phyloP scores from a whole-genome alignment of 495 filamentous ascomycete genomes.

The Neurospora intermedia region DNA sequence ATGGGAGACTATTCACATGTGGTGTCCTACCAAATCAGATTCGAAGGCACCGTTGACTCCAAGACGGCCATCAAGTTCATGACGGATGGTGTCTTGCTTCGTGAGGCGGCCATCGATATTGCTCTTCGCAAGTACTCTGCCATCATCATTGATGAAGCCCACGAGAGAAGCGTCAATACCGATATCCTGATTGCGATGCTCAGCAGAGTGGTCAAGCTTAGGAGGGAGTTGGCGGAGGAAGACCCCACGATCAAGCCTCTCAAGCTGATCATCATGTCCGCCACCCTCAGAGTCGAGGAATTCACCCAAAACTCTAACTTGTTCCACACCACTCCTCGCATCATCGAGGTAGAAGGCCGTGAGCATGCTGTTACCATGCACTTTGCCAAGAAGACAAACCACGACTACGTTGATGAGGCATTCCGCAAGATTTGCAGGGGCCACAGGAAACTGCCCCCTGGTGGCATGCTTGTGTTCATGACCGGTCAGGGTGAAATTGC shows the following conservation, averaged over 20 bases:
- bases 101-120: constrained; percentile 87
- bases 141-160: constrained; percentile 93
- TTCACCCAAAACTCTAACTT: constrained; percentile 75
- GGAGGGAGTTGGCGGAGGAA: constrained; percentile 33
- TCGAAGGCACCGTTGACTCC: constrained; percentile 71
- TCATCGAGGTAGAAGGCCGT: constrained; percentile 86
- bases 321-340: constrained; percentile 69
- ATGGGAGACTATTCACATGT: constrained; percentile 55
- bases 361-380: constrained; percentile 86
- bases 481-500: constrained; percentile 90
- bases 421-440: constrained; percentile 82
- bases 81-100: constrained; percentile 93
- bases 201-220: constrained; percentile 76
- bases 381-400: constrained; percentile 71
- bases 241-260: constrained; percentile 55
- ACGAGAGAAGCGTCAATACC: constrained; percentile 94
- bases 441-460: constrained; percentile 81
- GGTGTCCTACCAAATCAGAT: constrained; percentile 91
- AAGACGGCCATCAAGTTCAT: constrained; percentile 97
- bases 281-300: constrained; percentile 81
- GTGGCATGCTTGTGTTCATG: constrained; percentile 89
- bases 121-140: constrained; percentile 84
- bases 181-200: constrained; percentile 96
- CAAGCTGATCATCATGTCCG: constrained; percentile 97
- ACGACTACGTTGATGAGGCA: constrained; percentile 82